phyloP scores from a whole-genome alignment of 2,329 filamentous ascomycete species.

The Albophoma yamanashiensis region DNA sequence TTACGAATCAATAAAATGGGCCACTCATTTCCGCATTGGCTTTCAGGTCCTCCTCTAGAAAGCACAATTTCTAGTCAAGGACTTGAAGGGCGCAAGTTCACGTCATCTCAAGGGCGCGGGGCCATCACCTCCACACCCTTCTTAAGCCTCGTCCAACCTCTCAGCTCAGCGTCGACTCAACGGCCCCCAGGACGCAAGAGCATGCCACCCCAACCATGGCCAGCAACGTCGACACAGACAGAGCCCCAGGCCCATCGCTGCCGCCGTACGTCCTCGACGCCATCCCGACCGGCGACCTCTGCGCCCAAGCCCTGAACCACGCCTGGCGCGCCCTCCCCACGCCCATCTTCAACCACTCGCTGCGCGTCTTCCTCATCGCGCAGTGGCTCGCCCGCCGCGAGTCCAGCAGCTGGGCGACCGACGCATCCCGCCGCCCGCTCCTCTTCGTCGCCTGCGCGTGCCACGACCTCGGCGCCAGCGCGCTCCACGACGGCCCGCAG shows the following conservation, averaged over 20 bases:
- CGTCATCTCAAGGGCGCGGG: not conserved
- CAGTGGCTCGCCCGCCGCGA: conserved; percentile 13
- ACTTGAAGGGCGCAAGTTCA: not conserved
- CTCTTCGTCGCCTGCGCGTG: conserved; percentile 24
- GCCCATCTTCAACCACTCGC: conserved; percentile 18
- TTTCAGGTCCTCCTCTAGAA: not conserved
- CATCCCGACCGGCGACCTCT: conserved; percentile 8
- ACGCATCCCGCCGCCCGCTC: conserved; percentile 5
- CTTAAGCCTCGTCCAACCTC: not conserved
- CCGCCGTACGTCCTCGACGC: not conserved
- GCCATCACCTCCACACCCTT: not conserved
- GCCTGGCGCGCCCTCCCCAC: conserved; percentile 9
- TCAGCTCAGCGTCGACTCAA: not conserved
- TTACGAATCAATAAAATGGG: too few relatives aligned
- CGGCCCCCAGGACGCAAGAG: not conserved
- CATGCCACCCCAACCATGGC: not conserved
- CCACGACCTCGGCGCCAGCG: conserved; percentile 23
- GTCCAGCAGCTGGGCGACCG: conserved; percentile 2
- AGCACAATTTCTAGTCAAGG: not conserved
- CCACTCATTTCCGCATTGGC: not conserved
- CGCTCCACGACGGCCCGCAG: conserved; percentile 16
- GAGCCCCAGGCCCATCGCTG: not conserved
- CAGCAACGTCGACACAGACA: not conserved
- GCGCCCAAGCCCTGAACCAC: conserved; percentile 7
- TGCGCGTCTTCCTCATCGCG: conserved; percentile 16